phyloP scores from a whole-genome alignment of 2,329 filamentous ascomycete genomes.

The Tolypocladium tropicale region DNA sequence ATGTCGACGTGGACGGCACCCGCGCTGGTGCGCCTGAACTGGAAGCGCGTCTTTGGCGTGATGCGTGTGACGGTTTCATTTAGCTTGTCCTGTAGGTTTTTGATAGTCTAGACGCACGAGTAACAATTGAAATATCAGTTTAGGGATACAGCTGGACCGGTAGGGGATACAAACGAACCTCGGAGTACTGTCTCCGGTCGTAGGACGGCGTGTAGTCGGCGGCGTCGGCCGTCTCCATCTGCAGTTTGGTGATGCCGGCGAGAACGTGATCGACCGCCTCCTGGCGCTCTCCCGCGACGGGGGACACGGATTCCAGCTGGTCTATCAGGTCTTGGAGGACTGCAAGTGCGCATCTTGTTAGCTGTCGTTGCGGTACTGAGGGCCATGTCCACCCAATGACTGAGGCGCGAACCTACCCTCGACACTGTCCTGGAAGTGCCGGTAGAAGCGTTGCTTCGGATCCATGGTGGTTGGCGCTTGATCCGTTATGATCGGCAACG shows the following conservation, averaged over 20 bases:
- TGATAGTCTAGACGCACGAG: constrained; percentile 52
- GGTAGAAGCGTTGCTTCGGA: constrained; percentile 70
- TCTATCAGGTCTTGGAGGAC: constrained; percentile 69
- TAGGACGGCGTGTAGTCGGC: constrained; percentile 76
- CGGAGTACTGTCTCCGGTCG: constrained; percentile 77
- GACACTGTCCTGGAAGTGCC: constrained; percentile 69
- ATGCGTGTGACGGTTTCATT: constrained; percentile 57
- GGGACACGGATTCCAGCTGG: constrained; percentile 50
- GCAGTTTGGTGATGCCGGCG: constrained; percentile 67
- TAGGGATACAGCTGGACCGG: not conserved
- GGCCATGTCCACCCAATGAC: not conserved
- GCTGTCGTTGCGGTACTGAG: not conserved
- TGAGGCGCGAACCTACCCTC: constrained; percentile 40
- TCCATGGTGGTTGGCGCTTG: constrained; percentile 16
- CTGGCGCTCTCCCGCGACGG: constrained; percentile 61
- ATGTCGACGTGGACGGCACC: constrained; percentile 27
- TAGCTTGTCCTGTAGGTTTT: constrained; percentile 68
- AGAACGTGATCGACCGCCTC: constrained; percentile 75
- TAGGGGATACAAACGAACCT: constrained; percentile 37
- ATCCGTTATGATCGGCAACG: not conserved
- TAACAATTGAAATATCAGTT: not conserved
- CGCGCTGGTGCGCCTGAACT: constrained; percentile 49
- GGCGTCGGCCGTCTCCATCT: constrained; percentile 76
- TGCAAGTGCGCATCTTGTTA: constrained; percentile 21
- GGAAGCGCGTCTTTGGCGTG: constrained; percentile 69